These are phyloP conservation scores for Kwoniella sp. DNA, from an alignment of 768 basidiomycete species.

Conservation along the genomic window DNA sequence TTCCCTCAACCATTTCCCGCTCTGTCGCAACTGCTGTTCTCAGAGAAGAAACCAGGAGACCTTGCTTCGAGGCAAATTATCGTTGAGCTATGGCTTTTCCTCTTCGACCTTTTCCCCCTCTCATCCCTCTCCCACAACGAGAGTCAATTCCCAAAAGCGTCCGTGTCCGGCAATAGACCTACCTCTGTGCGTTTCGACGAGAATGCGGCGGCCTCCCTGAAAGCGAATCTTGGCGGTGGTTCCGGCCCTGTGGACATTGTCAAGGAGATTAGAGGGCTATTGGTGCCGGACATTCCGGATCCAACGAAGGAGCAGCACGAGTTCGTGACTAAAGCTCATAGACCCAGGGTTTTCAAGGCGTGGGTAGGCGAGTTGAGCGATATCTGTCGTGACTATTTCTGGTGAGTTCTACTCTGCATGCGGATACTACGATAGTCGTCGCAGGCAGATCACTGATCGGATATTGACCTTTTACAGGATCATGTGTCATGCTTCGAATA, in stretches of 20 bases:
- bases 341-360: slow-evolving; percentile 70
- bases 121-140: background rate
- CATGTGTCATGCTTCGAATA: slow-evolving; percentile 89
- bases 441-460: background rate
- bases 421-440: background rate
- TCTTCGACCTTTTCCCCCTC: slow-evolving; percentile 84
- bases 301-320: slow-evolving; percentile 53
- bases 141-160: background rate
- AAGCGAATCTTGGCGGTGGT: background rate
- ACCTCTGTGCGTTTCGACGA: slow-evolving; percentile 37
- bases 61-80: slow-evolving; percentile 87
- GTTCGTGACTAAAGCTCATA: slow-evolving; percentile 56
- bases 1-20: slow-evolving; percentile 86
- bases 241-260: slow-evolving; percentile 26
- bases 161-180: slow-evolving; percentile 21
- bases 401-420: slow-evolving; percentile 42
- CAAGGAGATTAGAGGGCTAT: slow-evolving; percentile 30
- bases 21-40: slow-evolving; percentile 80
- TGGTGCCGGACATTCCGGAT: slow-evolving; percentile 45
- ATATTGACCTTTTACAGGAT: slow-evolving; percentile 36
- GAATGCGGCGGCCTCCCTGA: slow-evolving; percentile 2
- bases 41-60: slow-evolving; percentile 98
- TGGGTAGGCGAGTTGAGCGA: slow-evolving; percentile 84
- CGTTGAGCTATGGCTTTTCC: slow-evolving; percentile 76
- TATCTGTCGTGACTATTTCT: slow-evolving; percentile 74